Base-by-base conservation (phyloP, 208 protist genomes). In the Acanthamoeba royreba region DNA sequence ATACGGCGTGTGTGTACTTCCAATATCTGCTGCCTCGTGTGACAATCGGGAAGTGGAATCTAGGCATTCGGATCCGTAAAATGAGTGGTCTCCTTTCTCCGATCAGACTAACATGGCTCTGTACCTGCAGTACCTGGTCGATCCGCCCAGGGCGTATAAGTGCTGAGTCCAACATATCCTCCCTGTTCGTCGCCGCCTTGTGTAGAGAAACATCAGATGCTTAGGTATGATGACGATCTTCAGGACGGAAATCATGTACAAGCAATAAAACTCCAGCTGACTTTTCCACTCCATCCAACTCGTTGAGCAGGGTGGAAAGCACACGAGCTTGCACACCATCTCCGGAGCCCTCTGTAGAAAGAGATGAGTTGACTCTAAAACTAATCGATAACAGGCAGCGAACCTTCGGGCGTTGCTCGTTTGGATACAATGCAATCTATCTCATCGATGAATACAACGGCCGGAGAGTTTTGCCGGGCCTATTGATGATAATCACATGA, bases 251-350 rank as follows among this genome's bases (percentile, higher is more conserved):
- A 9, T 31, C 28, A 98, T 28, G 96, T 97, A 74, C 95, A 28
- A 99, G 97, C 31, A 99, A 98, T 25, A 99, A 94, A 5, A 99
- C 97, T 42, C 96, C 96, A 42, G 97, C 97, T 25, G 92, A 74
- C 43, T 46, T 94, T 33, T 98, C 94, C 90, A 99, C 98, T 28
- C 99, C 99, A 95, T 99, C 99, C 97, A 99, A 98, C 95, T 99
- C 99, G 19, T 98, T 99, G 11, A 99, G 94, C 33, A 99, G 94
- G 5, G 98, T 99, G 17, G 98, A 99, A 28, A 99, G 96, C 1
- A 99, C 97, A 17, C 98, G 96, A 42, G 97, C 96, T 35, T 92
- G 28, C 19, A 97, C 96, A 40, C 97, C 91, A n/a, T 53, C 61
- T 33, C 9, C n/a, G 1, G 55, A 49, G 15, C 86, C 61, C 49